A percentile compares a stretch with the other conserved stretches of the same genome.
phyloP scores from a whole-genome alignment of 768 basidiomycete genomes.

The Leucosporidium scottii region DNA sequence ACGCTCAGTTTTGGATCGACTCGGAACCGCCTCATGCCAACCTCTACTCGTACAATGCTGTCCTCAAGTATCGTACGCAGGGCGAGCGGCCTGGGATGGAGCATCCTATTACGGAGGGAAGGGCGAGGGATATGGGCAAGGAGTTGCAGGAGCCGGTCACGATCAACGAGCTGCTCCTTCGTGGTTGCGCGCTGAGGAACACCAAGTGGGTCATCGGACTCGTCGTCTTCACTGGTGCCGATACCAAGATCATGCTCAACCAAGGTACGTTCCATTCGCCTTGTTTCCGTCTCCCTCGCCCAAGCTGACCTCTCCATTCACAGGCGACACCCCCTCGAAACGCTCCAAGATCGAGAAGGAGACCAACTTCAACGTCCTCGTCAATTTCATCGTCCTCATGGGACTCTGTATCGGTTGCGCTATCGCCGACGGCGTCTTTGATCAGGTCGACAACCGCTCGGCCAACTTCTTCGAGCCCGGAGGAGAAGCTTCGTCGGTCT shows the following conservation, averaged over 20 bases:
- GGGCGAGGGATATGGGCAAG: conserved; percentile 16
- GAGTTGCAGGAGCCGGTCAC: conserved; percentile 50
- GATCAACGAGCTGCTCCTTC: conserved; percentile 85
- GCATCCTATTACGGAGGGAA: conserved; percentile 29
- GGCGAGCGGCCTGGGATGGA: conserved; percentile 51
- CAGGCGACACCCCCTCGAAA: conserved; percentile 86
- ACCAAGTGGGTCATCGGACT: conserved; percentile 90
- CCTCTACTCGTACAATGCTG: conserved; percentile 80
- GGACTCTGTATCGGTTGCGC: conserved; percentile 69
- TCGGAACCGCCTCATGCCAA: conserved; percentile 91
- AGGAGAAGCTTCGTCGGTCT: conserved; percentile 56
- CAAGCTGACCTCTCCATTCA: conserved; percentile 48
- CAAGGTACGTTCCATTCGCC: conserved; percentile 27
- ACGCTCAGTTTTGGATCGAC: conserved; percentile 77
- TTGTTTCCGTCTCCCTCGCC: neutral
- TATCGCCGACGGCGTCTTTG: conserved; percentile 66
- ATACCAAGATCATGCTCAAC: conserved; percentile 54
- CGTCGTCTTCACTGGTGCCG: conserved; percentile 85
- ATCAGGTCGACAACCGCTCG: conserved; percentile 58
- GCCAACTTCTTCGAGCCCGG: conserved; percentile 63
- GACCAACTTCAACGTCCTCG: conserved; percentile 94
- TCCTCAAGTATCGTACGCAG: conserved; percentile 60
- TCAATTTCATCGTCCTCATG: conserved; percentile 77
- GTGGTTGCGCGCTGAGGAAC: conserved; percentile 89
- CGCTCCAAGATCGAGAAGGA: conserved; percentile 95